Evolutionary conservation across 306 rosid species (phyloP).

Genomic region (Quercus alba): DNA sequence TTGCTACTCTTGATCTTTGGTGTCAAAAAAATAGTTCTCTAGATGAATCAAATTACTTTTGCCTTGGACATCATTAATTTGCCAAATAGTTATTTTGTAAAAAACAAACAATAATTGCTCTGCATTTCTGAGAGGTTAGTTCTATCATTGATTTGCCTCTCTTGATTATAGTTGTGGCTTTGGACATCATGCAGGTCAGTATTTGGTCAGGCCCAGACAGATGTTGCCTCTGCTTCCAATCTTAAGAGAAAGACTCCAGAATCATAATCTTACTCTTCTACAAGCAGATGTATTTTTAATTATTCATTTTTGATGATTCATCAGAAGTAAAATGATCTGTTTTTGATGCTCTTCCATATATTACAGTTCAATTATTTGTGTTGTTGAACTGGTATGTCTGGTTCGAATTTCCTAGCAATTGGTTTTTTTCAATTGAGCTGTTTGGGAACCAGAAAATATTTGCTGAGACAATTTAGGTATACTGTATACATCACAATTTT

Average conservation of each 20-base stretch:
- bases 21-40: not conserved
- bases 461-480: conserved; percentile 5
- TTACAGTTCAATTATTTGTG: conserved; percentile 10
- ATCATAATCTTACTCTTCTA: conserved; percentile 14
- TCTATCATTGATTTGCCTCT: not conserved
- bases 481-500: not conserved
- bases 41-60: too few species aligned
- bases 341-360: not conserved
- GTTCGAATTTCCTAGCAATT: not conserved
- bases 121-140: not conserved
- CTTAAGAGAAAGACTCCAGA: conserved; percentile 64
- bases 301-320: conserved; percentile 7
- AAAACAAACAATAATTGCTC: not conserved
- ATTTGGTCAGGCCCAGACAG: conserved; percentile 68
- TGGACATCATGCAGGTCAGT: conserved; percentile 55
- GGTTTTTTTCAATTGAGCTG: not conserved
- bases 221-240: conserved; percentile 38
- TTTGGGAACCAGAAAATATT: conserved; percentile 13
- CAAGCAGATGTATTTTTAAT: not conserved
- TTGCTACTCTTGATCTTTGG: not conserved
- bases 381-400: not conserved
- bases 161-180: conserved; percentile 15
- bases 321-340: conserved; percentile 6
- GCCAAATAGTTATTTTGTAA: not conserved
- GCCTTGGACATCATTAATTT: too few species aligned